Evolutionary conservation across 805 yeast genomes (phyloP), one percentile per base, ranked within the genome.

Genomic region (Lipomyces chichibuensis): DNA sequence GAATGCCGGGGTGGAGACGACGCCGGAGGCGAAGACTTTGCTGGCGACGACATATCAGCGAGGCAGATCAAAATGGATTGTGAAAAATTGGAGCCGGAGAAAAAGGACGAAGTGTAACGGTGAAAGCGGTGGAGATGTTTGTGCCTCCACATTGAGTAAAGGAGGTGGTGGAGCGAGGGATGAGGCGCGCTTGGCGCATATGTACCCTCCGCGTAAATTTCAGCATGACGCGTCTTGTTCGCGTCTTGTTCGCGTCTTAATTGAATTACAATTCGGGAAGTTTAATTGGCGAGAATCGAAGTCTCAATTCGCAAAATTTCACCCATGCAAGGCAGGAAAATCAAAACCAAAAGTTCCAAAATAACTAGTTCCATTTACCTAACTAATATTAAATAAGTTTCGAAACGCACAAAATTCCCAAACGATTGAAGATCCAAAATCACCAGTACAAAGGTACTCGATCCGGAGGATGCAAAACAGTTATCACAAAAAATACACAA

Each of bases 21-120:
- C 39, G 59, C 65, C 20, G 65, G 65, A 17, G 65, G 65, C 23
- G 65, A 63, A 8, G 65, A 63, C 59, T 53, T 59, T n/a, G 32
- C 25, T 17, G 25, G 32, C 11, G 17, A 13, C 2, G 55, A 52
- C 49, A 43, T 43, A 43, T 43, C 23, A 23, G 9, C 11, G 23
- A 43, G 20, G 23, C 20, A n/a, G 23, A 6, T 33, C 33, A 46
- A 11, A 27, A 11, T 11, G 27, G n/a, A 1, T 39, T 7, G 20
- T 27, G 56, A 35, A 27, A 37, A 52, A 20, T 23, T n/a, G n/a
- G 20, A 49, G 37, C 7, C 20, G 23, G 20, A 7, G 17, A 25
- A 32, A 32, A 46, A 27, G 29, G 39, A 57, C 9, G 4, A 20
- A 2, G 56, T 17, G 8, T n/a, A 43, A 43, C 5, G 6, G 23